These are phyloP conservation scores for Botrytis deweyae DNA, from an alignment of 2,329 filamentous ascomycete species.

Conservation along the genomic window DNA sequence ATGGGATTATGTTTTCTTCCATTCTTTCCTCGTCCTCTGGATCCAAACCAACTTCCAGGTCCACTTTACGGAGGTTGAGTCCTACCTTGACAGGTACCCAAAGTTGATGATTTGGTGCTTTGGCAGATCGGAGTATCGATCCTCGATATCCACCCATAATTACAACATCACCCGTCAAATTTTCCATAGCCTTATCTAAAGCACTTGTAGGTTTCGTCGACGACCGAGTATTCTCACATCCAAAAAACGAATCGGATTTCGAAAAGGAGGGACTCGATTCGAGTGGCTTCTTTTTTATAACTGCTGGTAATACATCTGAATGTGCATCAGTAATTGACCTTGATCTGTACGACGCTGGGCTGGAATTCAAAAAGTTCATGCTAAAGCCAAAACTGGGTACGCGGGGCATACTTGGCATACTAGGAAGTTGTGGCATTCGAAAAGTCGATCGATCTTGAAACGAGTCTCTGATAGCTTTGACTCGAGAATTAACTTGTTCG, in stretches of 20 bases:
- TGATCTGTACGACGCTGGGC: constrained; percentile 30
- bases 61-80: constrained; percentile 85
- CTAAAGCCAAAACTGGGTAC: constrained; percentile 43
- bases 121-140: constrained; percentile 81
- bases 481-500: constrained; percentile 81
- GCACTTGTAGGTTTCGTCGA: constrained; percentile 33
- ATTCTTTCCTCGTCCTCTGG: constrained; percentile 81
- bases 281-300: constrained; percentile 29
- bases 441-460: constrained; percentile 77
- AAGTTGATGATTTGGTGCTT: constrained; percentile 77
- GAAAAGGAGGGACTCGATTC: constrained; percentile 26
- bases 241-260: constrained; percentile 25
- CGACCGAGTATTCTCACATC: constrained; percentile 24
- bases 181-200: constrained; percentile 56
- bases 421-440: constrained; percentile 64
- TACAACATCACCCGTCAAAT: constrained; percentile 80
- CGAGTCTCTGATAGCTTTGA: constrained; percentile 89
- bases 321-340: constrained; percentile 34
- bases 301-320: constrained; percentile 35
- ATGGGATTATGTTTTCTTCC: constrained; percentile 78
- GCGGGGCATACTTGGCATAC: constrained; percentile 47
- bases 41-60: constrained; percentile 81
- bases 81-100: constrained; percentile 96
- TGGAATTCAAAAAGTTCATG: constrained; percentile 37
- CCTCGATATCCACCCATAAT: constrained; percentile 89